Evolutionary conservation across 306 rosid species (phyloP), one percentile per base, ranked within the genome.

Genomic region (Prosopis cineraria): DNA sequence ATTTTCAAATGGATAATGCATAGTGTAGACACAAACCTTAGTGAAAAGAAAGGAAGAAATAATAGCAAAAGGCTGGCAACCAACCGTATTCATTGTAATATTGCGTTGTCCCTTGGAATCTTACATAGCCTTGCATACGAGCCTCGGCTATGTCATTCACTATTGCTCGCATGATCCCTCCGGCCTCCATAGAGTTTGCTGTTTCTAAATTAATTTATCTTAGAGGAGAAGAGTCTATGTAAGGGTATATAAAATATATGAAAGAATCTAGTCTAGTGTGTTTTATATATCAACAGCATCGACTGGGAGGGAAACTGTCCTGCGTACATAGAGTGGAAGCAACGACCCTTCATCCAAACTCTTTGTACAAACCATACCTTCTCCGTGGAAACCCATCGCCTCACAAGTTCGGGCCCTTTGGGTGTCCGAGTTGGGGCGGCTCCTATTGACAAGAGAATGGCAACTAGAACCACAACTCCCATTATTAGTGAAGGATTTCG

Each of bases 291-390:
- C 86, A 81, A 90, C 88, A 78, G 97, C 96, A 85, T 92, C 97
- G 82, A 92, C 96, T 37, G 96, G 98, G 56, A 94, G 96, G 29
- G 96, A 90, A 75, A 88, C 87, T 79, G 96, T 76, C 84, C 97
- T 85, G 80, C 87, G 89, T 39, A 90, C 79, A 48, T 90, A 76
- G 74, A 64, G 84, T 3, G 91, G 95, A 80, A 91, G 90, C 78
- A 91, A 80, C 7, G 90, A 83, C 1, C 88, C 89, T 39, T 64
- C 71, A 74, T 52, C 67, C 63, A 78, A 83, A 76, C 80, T 80
- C 84, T 73, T 86, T 63, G 81, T 82, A 77, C 68, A 75, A 72
- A 78, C 33, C 74, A 76, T 72, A 60, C 75, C 84, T 79, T 84
- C 82, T 79, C 81, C 82, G 79, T 56, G 78, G 78, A 87, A 84